These are phyloP conservation scores for Lablab purpureus DNA, from an alignment of 306 rosid species.

Conservation along the genomic window DNA sequence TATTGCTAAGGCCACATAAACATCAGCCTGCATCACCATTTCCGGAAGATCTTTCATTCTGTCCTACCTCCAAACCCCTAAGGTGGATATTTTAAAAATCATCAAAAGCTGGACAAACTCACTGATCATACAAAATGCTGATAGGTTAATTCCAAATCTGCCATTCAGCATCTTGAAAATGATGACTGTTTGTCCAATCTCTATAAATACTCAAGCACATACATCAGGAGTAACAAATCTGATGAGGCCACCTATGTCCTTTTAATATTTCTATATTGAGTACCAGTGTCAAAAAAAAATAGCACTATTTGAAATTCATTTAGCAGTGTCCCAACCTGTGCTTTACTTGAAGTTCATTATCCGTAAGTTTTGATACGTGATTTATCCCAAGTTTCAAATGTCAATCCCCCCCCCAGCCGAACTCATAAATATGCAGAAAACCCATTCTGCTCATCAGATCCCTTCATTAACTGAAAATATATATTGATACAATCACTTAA, in stretches of 20 bases:
- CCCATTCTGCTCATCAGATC: background rate
- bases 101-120: conserved; percentile 16
- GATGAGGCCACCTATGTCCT: background rate
- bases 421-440: background rate
- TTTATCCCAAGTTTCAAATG: no score
- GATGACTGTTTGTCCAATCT: background rate
- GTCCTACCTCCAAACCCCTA: conserved; percentile 30
- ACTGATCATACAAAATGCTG: no score
- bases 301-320: background rate
- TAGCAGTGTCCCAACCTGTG: background rate
- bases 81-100: conserved; percentile 18
- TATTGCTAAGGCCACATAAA: no score
- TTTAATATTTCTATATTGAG: background rate
- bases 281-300: conserved; percentile 12
- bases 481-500: conserved; percentile 1
- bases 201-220: background rate
- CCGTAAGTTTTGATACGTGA: background rate
- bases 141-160: background rate
- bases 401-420: no score
- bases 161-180: conserved; percentile 16
- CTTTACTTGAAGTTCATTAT: background rate
- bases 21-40: no score
- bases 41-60: background rate
- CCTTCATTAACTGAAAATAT: background rate
- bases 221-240: background rate